Evolutionary conservation across 2,329 filamentous ascomycete genomes (phyloP), one percentile per base, ranked within the genome.

Genomic region (Pyrenophora teres): DNA sequence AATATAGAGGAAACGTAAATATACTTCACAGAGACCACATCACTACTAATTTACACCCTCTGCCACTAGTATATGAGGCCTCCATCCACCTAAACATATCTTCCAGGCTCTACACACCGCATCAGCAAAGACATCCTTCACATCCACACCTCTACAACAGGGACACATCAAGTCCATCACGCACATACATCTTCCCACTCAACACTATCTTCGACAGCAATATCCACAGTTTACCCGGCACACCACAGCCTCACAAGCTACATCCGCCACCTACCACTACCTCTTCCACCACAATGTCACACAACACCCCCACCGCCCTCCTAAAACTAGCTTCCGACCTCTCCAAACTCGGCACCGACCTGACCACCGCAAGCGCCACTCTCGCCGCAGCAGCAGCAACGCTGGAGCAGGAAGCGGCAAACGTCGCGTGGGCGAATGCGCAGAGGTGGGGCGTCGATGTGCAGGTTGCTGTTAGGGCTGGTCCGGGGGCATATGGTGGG

Each of bases 371-470:
- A 6, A 55, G 59, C 35, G 50, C 43, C 18, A 63, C 61, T 5
- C 50, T 68, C 1, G 54, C 59, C 2, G 32, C 46, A 3, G 56
- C 57, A 15, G 65, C 62, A 10, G 42, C 45, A 9, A 21, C 48
- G 3, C 54, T 68, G 0, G 60, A 64, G 37, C 54, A 64, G 46
- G 62, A 67, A 57, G 60, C 62, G 2, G 65, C 63, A 1, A 64
- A 64, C 25, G 40, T 67, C 6, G 65, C 65, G 1, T 48, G 61
- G 10, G 60, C 61, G 12, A 56, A 59, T 18, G 51, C 65, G 7
- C 62, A 57, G 44, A 49, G 54, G 8, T 65, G 60, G 60, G 61
- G 62, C 2, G 59, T 65, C 8, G 62, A 65, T 43, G 59, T 67
- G 2, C 60, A 63, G 23, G 50, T 50, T 37, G 60, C 59, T 1